Evolutionary conservation across 139 green algal species (phyloP), one percentile per base, ranked within the genome.

Genomic region (Raphidocelis subcapitata): DNA sequence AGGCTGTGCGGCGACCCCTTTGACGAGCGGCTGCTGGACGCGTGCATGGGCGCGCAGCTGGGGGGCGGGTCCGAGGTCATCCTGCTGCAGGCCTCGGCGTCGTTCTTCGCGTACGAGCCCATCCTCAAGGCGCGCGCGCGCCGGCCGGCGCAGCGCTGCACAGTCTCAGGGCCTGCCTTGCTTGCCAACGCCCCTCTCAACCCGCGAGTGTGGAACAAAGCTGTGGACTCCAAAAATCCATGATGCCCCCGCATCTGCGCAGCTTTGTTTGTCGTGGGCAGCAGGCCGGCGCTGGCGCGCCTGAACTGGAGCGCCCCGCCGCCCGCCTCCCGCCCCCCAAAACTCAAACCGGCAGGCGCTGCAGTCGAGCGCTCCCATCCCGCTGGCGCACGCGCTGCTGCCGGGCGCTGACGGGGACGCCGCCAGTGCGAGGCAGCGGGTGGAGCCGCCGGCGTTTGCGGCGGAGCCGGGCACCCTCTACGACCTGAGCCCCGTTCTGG

Each of bases 101-200:
- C 63, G 74, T 95, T 90, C 78, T 95, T 95, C 76, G 84, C 88
- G 0, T 92, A 91, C 65, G 81, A 89, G 55, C 89, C 86, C 0
- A 78, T 94, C 26, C 84, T 95, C 18, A 83, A 80, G 56, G 90
- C 90, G 16, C 81, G 94, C 35, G 84, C 93, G 77, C 65, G 29
- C 23, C 73, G 54, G 28, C 26, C 54, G 5, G 29, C 46, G 28
- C 68, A 87, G 54, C 84, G 78, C 2, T n/a, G 85, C 60, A 35
- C 63, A 5, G n/a, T 77, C 24, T 75, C n/a, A 76, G 49, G 57
- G 84, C 35, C 47, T 66, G 37, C 62, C 67, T 61, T 24, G 26
- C 5, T n/a, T 62, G 41, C 24, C 44, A 16, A 55, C 47, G 47
- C 20, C 16, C 16, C 16, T 55, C 16, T 55, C 47, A 55, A 20